Conservation (phyloP, 2,329 filamentous ascomycete genomes). For the Colletotrichum sp. region DNA sequence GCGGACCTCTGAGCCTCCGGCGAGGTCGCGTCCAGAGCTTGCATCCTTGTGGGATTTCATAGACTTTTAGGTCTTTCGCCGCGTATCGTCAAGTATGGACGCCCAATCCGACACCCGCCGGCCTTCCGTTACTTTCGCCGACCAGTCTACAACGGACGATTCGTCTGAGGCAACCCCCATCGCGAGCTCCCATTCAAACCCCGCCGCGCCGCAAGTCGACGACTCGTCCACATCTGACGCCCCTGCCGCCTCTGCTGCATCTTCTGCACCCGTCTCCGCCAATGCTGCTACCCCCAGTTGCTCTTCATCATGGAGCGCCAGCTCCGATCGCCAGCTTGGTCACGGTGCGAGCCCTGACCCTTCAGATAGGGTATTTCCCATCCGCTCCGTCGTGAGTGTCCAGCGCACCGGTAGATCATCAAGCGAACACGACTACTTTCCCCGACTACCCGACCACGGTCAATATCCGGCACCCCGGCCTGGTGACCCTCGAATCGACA, state of each 20-base stretch:
- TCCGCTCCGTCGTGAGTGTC: constrained; percentile 78
- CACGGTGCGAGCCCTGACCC: constrained; percentile 35
- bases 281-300: constrained; percentile 24
- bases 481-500: constrained; percentile 32
- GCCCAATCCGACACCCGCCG: background rate
- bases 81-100: background rate
- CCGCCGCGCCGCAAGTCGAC: background rate
- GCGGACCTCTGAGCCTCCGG: constrained; percentile 11
- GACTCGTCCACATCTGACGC: background rate
- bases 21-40: constrained; percentile 11
- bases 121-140: constrained; percentile 3
- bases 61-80: constrained; percentile 11
- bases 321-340: constrained; percentile 45
- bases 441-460: constrained; percentile 35
- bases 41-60: background rate
- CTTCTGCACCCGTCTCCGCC: constrained; percentile 13
- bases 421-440: constrained; percentile 42
- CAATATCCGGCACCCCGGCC: constrained; percentile 33
- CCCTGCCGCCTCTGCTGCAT: background rate
- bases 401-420: constrained; percentile 55
- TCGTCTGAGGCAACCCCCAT: constrained; percentile 13
- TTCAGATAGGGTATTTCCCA: constrained; percentile 76
- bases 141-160: background rate
- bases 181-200: background rate
- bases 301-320: constrained; percentile 46